Conservation (phyloP, 73 alveolate genomes). For the Tetrahymena borealis region DNA sequence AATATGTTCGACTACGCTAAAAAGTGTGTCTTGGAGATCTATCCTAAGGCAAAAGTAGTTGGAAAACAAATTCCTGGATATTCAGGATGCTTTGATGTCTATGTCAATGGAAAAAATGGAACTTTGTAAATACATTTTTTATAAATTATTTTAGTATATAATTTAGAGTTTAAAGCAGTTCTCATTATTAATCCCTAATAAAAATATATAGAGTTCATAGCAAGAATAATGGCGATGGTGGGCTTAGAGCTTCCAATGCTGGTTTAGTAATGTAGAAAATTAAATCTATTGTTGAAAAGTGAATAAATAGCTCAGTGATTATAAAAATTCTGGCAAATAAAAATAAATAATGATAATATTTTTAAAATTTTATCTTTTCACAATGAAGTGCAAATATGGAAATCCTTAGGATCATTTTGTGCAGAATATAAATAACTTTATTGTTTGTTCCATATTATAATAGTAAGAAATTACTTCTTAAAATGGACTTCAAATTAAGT, state of each 20-base stretch:
- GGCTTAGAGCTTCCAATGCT: background rate
- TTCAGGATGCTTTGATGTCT: background rate
- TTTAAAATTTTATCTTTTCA: background rate
- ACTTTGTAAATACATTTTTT: background rate
- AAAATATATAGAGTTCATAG: background rate
- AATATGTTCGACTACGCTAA: conserved; percentile 2
- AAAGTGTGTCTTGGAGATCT: background rate
- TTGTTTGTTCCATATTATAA: too few species aligned
- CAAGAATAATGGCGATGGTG: background rate
- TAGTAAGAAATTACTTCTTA: too few species aligned
- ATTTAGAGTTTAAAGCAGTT: too few species aligned
- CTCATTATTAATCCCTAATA: too few species aligned
- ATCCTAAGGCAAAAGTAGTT: background rate
- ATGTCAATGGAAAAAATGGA: background rate
- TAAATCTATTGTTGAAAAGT: background rate
- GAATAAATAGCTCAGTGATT: background rate
- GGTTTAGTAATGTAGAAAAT: background rate
- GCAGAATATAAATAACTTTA: background rate
- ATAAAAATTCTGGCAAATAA: too few species aligned
- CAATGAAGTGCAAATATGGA: background rate
- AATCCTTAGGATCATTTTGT: background rate
- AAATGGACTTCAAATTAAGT: too few species aligned
- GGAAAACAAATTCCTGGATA: background rate
- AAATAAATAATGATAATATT: too few species aligned
- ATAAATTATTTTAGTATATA: background rate